Evolutionary conservation across 1,139 yeast species (phyloP).

Genomic region (Candida smagusa): DNA sequence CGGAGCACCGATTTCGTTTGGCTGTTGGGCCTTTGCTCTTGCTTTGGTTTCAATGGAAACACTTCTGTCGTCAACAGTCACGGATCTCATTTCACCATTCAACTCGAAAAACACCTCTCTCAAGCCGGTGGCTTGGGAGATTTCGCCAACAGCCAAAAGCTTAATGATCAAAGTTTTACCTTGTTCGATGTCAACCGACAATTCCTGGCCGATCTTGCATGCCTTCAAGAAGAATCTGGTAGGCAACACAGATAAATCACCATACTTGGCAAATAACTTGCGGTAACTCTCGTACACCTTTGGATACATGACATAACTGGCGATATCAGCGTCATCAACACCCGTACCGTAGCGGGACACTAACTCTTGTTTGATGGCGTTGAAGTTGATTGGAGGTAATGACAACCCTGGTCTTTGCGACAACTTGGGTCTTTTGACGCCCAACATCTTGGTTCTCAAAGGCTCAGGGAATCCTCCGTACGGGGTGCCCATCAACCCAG

Average conservation of each 20-base stretch:
- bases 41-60: conserved; percentile 81
- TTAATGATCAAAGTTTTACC: conserved; percentile 93
- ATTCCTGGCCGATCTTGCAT: conserved; percentile 83
- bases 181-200: conserved; percentile 84
- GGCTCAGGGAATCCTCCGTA: conserved; percentile 99
- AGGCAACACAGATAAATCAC: conserved; percentile 92
- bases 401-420: conserved; percentile 87
- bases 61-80: conserved; percentile 82
- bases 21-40: conserved; percentile 90
- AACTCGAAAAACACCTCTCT: conserved; percentile 97
- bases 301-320: conserved; percentile 96
- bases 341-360: conserved; percentile 56
- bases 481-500: conserved; percentile 99
- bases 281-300: conserved; percentile 89
- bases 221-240: conserved; percentile 87
- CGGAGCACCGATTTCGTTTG: conserved; percentile 96
- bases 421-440: conserved; percentile 84
- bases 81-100: conserved; percentile 97
- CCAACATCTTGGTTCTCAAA: conserved; percentile 80
- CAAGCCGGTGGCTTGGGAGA: conserved; percentile 78
- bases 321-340: conserved; percentile 83
- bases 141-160: conserved; percentile 89
- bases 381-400: conserved; percentile 78
- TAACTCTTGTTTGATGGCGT: conserved; percentile 67
- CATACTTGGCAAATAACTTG: conserved; percentile 71